Base-by-base conservation (phyloP, 2,329 filamentous ascomycete genomes). In the Pseudophaeomoniella oleicola region DNA sequence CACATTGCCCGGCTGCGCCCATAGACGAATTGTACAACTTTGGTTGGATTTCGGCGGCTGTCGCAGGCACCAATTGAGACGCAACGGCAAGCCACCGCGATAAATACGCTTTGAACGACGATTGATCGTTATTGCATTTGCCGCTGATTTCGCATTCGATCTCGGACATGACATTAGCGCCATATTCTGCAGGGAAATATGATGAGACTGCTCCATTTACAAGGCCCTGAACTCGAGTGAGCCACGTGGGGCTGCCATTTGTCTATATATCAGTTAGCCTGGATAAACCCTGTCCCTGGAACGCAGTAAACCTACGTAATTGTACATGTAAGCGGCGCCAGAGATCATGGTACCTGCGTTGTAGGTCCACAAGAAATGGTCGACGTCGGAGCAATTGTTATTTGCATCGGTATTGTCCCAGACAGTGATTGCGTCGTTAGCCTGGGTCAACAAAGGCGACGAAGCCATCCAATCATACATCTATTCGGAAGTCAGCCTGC, bases 31-130 rank as follows among this genome's bases (percentile, higher is more conserved):
- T 58, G 14, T 57, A 54, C 3, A 80, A 53, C 16, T 64, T 62
- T 0, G 67, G 62, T 46, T 67, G 58, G 40, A 79, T 63, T 5
- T 50, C 47, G 31, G 64, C 55, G 40, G 57, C 55, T 3, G 69
- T 70, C 44, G 64, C 72, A 0, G 74, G 73, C 0, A 71, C 72
- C 37, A 78, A 57, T 44, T 75, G 66, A 2, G 64, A 65, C 5
- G 71, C 66, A 3, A 66, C 60, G 11, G 69, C 72, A 57, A 66
- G 59, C 65, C 72, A 80, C 30, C 75, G 69, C 0, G 67, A 57
- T 5, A 79, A 59, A 49, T 76, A 78, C 11, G 72, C 71, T 53
- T 80, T 81, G 63, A 80, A 80, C 2, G 67, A 68, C 37, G 64
- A 67, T 52, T 78, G 72, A 43, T 79, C 74, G 15, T 68, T 60